A percentile compares a stretch with the other conserved stretches of the same genome.
Conservation (phyloP, 2,329 filamentous ascomycete genomes). For the Cladophialophora bantiana region DNA sequence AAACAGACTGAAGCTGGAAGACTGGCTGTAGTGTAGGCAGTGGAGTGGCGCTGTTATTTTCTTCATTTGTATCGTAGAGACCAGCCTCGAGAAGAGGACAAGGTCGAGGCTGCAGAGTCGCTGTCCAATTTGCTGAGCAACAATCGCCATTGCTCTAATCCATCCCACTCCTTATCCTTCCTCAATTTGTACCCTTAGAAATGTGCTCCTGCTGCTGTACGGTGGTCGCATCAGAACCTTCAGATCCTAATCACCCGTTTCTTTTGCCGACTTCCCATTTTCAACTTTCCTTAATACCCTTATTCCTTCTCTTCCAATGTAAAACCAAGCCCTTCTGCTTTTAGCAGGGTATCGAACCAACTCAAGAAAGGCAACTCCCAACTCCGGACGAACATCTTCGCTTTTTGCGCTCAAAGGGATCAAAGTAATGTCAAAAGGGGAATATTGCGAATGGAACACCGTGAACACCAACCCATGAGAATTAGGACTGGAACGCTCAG, state of each 20-base stretch:
- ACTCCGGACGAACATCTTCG: slow-evolving; percentile 17
- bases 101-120: slow-evolving; percentile 6
- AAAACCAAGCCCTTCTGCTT: slow-evolving; percentile 4
- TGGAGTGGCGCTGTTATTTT: slow-evolving; percentile 9
- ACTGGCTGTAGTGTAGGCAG: neutral
- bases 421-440: slow-evolving; percentile 12
- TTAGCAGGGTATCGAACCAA: neutral
- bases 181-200: neutral
- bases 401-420: slow-evolving; percentile 21
- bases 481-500: slow-evolving; percentile 36
- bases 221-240: neutral
- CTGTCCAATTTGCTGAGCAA: slow-evolving; percentile 5
- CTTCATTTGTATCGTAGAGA: slow-evolving; percentile 11
- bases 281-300: neutral
- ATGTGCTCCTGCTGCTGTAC: neutral
- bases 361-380: slow-evolving; percentile 11
- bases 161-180: neutral
- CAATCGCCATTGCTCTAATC: slow-evolving; percentile 3
- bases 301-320: slow-evolving; percentile 2
- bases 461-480: slow-evolving; percentile 23
- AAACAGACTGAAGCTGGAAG: neutral
- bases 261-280: slow-evolving; percentile 1
- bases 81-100: slow-evolving; percentile 2
- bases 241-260: neutral
- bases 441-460: slow-evolving; percentile 20